Base-by-base conservation (phyloP, 352 stramenopile genomes). In the Thalassiosira hispida region DNA sequence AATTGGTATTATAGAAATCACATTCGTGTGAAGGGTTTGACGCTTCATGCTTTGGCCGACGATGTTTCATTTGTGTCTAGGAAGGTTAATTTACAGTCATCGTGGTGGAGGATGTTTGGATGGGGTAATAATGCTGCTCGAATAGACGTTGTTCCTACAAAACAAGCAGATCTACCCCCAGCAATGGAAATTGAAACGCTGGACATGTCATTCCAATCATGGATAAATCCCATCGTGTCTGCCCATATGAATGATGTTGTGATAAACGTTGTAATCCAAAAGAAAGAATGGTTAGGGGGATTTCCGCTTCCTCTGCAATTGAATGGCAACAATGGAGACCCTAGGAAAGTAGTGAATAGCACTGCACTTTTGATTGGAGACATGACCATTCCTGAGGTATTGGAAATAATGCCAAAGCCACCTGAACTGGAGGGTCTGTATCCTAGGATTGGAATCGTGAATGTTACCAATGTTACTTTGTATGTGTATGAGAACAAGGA, bases 401-500 rank as follows among this genome's bases (percentile, higher is more conserved):
- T 83, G 3, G 42, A 47, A 11, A 31, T 75, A 25, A 29, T 83
- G 33, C 75, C 75, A 29, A 79, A 77, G 46, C 75, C 75, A 46
- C 75, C 75, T 8, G 46, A 83, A 47, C 20, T 42, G 18, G 69
- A 77, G 52, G 75, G 75, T 7, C 42, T 77, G 6, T 83, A 74
- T 53, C 75, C 75, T 23, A 73, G 63, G 31, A 83, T 83, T 64
- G 75, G 75, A 40, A 8, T 71, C 12, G 60, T 83, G 18, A 78
- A 78, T 51, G 56, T 83, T n/a, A 64, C 75, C 16, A 73, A 83
- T 69, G 61, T 71, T 0, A 73, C 61, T 3, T 0, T 83, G n/a
- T 38, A 46, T 52, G 29, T 83, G 25, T 75, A 65, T 56, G 67
- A 77, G 49, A 51, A 53, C 25, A 40, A 66, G 35, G 25, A 46